Conservation (phyloP, 2,329 filamentous ascomycete genomes). For the Exophiala xenobiotica region DNA sequence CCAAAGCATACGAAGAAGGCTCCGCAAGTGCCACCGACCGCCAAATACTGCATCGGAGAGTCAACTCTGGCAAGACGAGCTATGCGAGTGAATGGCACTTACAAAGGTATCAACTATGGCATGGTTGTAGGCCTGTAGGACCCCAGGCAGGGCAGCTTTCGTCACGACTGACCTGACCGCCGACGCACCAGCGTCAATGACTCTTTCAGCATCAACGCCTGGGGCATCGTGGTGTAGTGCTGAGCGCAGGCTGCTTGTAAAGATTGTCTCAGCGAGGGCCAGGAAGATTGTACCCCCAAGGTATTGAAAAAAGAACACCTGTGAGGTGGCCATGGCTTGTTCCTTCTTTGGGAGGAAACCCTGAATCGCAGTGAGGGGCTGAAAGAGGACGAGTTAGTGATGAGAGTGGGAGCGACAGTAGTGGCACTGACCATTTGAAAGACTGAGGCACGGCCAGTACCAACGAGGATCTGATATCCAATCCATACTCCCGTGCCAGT, state of each 20-base stretch:
- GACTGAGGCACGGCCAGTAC: constrained; percentile 30
- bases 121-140: constrained; percentile 24
- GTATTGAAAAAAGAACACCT: constrained; percentile 29
- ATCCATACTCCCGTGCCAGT: constrained; percentile 33
- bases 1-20: constrained; percentile 11
- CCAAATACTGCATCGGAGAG: constrained; percentile 6
- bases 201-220: constrained; percentile 15
- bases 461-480: constrained; percentile 34
- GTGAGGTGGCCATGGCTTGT: constrained; percentile 27
- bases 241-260: constrained; percentile 23
- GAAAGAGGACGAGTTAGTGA: not conserved
- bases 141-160: constrained; percentile 7
- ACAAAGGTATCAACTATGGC: constrained; percentile 22
- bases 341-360: constrained; percentile 23
- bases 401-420: not conserved
- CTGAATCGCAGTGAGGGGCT: constrained; percentile 28
- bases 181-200: constrained; percentile 23
- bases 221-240: constrained; percentile 13
- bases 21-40: constrained; percentile 8
- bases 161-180: constrained; percentile 20
- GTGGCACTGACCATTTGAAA: constrained; percentile 25
- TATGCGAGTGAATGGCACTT: not conserved
- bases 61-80: not conserved
- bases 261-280: constrained; percentile 27
- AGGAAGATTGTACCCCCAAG: constrained; percentile 31